Base-by-base conservation (phyloP, 768 basidiomycete genomes). In the Suillus subluteus region DNA sequence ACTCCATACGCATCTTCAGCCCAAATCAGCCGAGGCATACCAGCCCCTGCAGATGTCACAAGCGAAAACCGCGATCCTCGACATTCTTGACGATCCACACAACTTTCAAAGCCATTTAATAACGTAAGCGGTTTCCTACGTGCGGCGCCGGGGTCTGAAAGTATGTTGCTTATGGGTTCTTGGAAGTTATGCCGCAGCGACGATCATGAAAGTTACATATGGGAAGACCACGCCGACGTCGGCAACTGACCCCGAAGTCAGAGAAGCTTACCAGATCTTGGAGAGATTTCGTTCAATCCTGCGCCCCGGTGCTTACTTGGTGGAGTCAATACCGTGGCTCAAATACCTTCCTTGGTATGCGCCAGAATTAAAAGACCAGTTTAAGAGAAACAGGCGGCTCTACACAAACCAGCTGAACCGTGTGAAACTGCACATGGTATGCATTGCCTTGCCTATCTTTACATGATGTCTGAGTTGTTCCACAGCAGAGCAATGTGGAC, bases 1-100 rank as follows among this genome's bases (percentile, higher is more conserved):
- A 52, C 26, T 52, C 7, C 50, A 52, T 26, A 4, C 50, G 15
- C 50, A 52, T 16, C 50, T 52, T 7, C 50, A 52, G 26, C 26
- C 50, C 26, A 52, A 52, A 30, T 26, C 50, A 52, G 50, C 23
- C 15, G 15, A 30, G 6, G 3, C 50, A 13, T 52, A 52, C 26
- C 23, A 50, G 48, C 48, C 48, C 26, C 23, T 50, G 23, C 48
- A 50, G 13, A 50, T 50, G 48, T 50, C 23, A 15, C 13, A 68
- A n/a, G 67, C 59, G 23, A 68, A 68, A 35, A 41, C 44, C 18
- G 54, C 48, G 13, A 48, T 67, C 23, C 48, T 50, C 13, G 15
- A 15, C 48, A 26, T 50, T 50, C 48, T 50, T 15, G 48, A 50
- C 13, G 48, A 50, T 26, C 23, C 48, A 26, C 6, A 26, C 48